These are phyloP conservation scores for Rhizopogon salebrosus DNA, from an alignment of 768 basidiomycete species.

Conservation along the genomic window DNA sequence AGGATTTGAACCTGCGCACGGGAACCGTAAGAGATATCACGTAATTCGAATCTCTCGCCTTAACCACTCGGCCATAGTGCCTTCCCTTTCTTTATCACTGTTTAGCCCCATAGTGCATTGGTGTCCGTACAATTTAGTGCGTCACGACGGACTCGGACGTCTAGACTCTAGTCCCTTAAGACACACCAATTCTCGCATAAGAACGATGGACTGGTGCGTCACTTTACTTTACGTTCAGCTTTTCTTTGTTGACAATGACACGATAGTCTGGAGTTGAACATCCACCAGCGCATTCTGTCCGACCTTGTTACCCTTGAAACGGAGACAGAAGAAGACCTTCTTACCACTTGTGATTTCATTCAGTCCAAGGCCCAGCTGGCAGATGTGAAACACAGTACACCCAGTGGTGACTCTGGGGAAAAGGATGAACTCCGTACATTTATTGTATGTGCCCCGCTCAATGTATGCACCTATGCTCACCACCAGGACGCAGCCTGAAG, in stretches of 20 bases:
- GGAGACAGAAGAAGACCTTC: slow-evolving; percentile 40
- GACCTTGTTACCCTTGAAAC: slow-evolving; percentile 63
- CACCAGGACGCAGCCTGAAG: slow-evolving; percentile 46
- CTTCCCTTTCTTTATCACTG: not conserved
- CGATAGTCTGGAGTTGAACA: slow-evolving; percentile 68
- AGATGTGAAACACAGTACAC: slow-evolving; percentile 10
- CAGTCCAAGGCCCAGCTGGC: slow-evolving; percentile 54
- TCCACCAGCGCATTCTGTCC: slow-evolving; percentile 68
- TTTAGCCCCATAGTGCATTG: not conserved
- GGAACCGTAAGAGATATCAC: slow-evolving; percentile 33
- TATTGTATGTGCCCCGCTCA: slow-evolving; percentile 47
- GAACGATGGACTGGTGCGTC: slow-evolving; percentile 47
- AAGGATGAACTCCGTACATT: slow-evolving; percentile 29
- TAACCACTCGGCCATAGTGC: slow-evolving; percentile 75
- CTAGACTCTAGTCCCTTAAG: not conserved
- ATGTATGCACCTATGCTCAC: not conserved
- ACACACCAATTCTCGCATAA: not conserved
- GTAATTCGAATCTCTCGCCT: slow-evolving; percentile 64
- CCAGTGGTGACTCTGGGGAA: slow-evolving; percentile 18
- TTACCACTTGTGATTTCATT: slow-evolving; percentile 51
- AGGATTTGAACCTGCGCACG: slow-evolving; percentile 38
- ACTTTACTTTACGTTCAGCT: not conserved
- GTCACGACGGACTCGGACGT: not conserved
- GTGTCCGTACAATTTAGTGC: not conserved
- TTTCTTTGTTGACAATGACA: slow-evolving; percentile 1